These are phyloP conservation scores for Globisporangium lucens DNA, from an alignment of 352 stramenopile genomes.

Conservation along the genomic window DNA sequence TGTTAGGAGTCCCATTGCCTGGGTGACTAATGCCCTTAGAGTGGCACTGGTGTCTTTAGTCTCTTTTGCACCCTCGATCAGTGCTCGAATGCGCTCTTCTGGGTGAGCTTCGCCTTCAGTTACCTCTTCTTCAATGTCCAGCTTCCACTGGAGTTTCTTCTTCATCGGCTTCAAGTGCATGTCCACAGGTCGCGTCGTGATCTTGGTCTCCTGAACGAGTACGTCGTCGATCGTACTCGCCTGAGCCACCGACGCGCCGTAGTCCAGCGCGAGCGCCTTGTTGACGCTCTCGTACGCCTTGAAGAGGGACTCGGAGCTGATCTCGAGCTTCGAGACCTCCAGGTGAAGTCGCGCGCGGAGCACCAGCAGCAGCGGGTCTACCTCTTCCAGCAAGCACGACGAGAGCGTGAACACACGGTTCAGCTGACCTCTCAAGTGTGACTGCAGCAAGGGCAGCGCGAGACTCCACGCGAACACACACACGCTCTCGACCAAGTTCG, in stretches of 20 bases:
- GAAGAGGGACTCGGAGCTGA: constrained; percentile 78
- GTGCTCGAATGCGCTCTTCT: constrained; percentile 43
- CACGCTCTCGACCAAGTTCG: constrained; percentile 74
- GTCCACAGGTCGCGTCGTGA: constrained; percentile 48
- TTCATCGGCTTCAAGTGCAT: constrained; percentile 66
- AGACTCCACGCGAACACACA: constrained; percentile 86
- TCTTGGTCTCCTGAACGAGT: constrained; percentile 28
- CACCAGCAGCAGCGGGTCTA: constrained; percentile 75
- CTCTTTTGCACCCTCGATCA: constrained; percentile 78
- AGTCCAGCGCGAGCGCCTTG: constrained; percentile 67
- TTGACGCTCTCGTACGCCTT: constrained; percentile 68
- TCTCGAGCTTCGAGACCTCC: constrained; percentile 85
- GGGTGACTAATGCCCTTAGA: not conserved
- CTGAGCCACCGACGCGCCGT: constrained; percentile 25
- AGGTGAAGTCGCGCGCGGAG: constrained; percentile 80
- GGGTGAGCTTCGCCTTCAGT: not conserved
- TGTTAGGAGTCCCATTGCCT: not conserved
- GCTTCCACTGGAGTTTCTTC: constrained; percentile 57
- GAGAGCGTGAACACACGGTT: constrained; percentile 68
- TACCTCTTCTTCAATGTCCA: constrained; percentile 43
- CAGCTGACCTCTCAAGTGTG: constrained; percentile 63
- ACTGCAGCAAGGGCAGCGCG: constrained; percentile 72
- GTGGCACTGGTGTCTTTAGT: constrained; percentile 31
- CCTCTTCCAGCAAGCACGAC: constrained; percentile 58
- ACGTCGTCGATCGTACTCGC: constrained; percentile 33